Base-by-base conservation (phyloP, 2,329 filamentous ascomycete genomes). In the Aspergillus texensis region DNA sequence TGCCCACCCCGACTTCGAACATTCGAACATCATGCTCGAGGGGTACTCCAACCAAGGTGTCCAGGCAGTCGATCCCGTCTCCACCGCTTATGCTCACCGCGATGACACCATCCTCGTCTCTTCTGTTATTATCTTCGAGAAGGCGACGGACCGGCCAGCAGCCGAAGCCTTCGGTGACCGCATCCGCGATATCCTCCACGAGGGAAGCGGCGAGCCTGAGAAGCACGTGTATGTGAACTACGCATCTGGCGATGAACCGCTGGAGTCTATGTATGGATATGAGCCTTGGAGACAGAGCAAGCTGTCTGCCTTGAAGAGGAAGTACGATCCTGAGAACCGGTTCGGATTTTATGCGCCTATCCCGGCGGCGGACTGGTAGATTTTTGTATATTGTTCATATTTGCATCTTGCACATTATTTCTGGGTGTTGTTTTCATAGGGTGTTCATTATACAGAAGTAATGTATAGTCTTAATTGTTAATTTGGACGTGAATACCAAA, bases 151-250 rank as follows among this genome's bases (percentile, higher is more conserved):
- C 2, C 79, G 83, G 50, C 46, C 62, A 11, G 59, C 71, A 55
- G 81, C 80, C 2, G 62, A 64, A 6, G 60, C 68, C 28, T 65
- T 82, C 19, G 82, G 81, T 3, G 75, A 80, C 26, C 60, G 71
- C 62, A 64, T 82, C 5, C 77, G 81, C 4, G 57, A 78, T 5
- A 74, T 80, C 6, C 70, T 84, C 6, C 69, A 74, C 46, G 62
- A 72, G 11, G 76, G 71, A 0, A 79, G 70, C 56, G 81, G 77
- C 3, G 62, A 72, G 28, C 60, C 68, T 1, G 68, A 75, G 36
- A 48, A 79, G 57, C 74, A 79, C 61, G 70, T 77, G 0, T 85
- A 86, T 62, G 77, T 85, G 58, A 86, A 87, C 71, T 87, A 85
- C 66, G 84, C 83, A 0, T 78, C 78, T 58, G 84, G 84, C 1